Conservation (phyloP, 306 rosid species). For the Cyamopsis tetragonoloba region DNA sequence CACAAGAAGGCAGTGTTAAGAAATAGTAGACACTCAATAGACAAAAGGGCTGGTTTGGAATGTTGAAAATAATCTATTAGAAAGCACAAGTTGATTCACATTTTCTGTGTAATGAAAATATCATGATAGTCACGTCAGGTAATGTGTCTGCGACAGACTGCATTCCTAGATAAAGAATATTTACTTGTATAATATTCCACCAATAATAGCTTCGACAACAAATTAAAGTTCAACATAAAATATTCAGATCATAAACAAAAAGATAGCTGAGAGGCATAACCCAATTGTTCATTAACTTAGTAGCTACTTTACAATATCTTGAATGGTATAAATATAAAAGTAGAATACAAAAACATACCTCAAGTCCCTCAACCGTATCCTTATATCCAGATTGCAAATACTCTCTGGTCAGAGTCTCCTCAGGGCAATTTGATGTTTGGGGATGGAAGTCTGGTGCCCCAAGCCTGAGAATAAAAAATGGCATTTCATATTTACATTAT, state of each 20-base stretch:
- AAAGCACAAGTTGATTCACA: neutral
- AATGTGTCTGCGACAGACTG: no score
- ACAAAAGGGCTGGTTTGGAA: slow-evolving; percentile 14
- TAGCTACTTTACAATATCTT: neutral
- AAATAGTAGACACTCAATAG: neutral
- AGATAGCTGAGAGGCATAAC: neutral
- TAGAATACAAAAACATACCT: slow-evolving; percentile 46
- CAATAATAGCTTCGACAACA: no score
- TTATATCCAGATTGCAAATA: slow-evolving; percentile 74
- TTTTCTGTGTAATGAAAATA: no score
- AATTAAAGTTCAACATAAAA: neutral
- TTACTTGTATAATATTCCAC: no score
- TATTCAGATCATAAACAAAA: neutral
- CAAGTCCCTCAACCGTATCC: slow-evolving; percentile 94
- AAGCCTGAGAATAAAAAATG: slow-evolving; percentile 54
- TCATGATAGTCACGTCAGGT: no score
- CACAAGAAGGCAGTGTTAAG: slow-evolving; percentile 33
- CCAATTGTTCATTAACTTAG: neutral
- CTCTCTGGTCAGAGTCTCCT: slow-evolving; percentile 89
- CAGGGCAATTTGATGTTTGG: slow-evolving; percentile 85
- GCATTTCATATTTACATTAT: slow-evolving; percentile 9
- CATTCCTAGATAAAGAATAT: no score
- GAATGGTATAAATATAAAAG: neutral
- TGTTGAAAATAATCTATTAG: neutral
- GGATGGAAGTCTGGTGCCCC: slow-evolving; percentile 94